A percentile compares a stretch with the other conserved stretches of the same genome.
Evolutionary conservation across 371 early-diverging fungal species (phyloP).

Genomic region (Mortierella sp.): DNA sequence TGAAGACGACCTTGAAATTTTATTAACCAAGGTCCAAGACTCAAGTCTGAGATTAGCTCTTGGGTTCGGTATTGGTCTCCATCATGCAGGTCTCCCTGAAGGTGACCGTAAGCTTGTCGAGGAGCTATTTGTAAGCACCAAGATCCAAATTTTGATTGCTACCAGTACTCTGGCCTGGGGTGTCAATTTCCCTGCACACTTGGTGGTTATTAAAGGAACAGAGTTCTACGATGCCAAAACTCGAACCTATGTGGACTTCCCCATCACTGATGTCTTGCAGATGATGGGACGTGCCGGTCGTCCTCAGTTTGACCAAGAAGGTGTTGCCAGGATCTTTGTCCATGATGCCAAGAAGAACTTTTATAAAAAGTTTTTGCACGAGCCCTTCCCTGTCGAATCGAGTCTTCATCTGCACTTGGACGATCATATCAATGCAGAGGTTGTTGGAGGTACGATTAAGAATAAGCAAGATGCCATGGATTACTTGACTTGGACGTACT

Average conservation of each 20-base stretch:
- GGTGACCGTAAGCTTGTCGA: slow-evolving; percentile 92
- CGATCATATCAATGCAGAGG: slow-evolving; percentile 95
- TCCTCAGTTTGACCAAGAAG: slow-evolving; percentile 96
- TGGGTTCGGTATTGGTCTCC: slow-evolving; percentile 97
- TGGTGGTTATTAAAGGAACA: slow-evolving; percentile 99
- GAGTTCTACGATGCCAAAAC: slow-evolving; percentile 95
- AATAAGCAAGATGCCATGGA: slow-evolving; percentile 94
- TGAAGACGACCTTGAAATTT: slow-evolving; percentile 82
- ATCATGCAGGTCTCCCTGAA: slow-evolving; percentile 98
- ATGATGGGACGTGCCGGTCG: slow-evolving; percentile 99
- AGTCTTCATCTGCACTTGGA: slow-evolving; percentile 80
- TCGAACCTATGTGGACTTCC: slow-evolving; percentile 92
- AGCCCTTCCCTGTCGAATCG: slow-evolving; percentile 93
- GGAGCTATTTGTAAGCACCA: slow-evolving; percentile 90
- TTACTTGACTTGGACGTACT: slow-evolving; percentile 95
- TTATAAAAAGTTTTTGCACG: slow-evolving; percentile 96
- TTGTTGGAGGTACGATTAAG: slow-evolving; percentile 86
- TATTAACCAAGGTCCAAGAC: slow-evolving; percentile 81
- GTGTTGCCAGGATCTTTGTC: slow-evolving; percentile 93
- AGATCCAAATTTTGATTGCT: slow-evolving; percentile 96
- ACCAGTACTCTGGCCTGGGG: slow-evolving; percentile 99
- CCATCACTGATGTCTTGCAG: slow-evolving; percentile 96
- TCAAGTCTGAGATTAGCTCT: slow-evolving; percentile 82
- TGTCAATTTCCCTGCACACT: slow-evolving; percentile 98
- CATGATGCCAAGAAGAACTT: slow-evolving; percentile 94